These are phyloP conservation scores for Neotropicomus parvogracilis DNA, from an alignment of 1,284 basidiomycete species.

Conservation along the genomic window DNA sequence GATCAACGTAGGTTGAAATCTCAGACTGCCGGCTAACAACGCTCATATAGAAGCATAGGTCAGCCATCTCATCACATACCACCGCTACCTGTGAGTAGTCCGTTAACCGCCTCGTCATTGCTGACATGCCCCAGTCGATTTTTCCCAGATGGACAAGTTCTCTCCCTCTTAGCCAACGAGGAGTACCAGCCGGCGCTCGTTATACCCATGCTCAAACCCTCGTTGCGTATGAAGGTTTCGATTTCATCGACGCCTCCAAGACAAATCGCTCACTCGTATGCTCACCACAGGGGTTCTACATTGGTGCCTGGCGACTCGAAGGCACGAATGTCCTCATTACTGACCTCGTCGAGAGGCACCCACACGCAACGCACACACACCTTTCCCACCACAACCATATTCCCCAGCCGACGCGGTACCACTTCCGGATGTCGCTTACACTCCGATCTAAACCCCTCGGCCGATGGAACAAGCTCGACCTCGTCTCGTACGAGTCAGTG, in stretches of 20 bases:
- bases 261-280: conserved; percentile 2
- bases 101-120: background rate
- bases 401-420: conserved; percentile 49
- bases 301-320: conserved; percentile 66
- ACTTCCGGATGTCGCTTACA: conserved; percentile 81
- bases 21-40: background rate
- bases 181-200: conserved; percentile 69
- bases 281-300: conserved; percentile 54
- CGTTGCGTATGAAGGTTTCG: conserved; percentile 74
- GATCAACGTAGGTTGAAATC: conserved; percentile 62
- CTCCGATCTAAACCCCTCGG: conserved; percentile 79
- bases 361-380: conserved; percentile 22
- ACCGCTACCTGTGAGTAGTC: conserved; percentile 69
- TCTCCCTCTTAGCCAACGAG: conserved; percentile 86
- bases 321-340: conserved; percentile 58
- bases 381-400: conserved; percentile 15
- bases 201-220: conserved; percentile 74
- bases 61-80: conserved; percentile 76
- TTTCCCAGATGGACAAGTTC: conserved; percentile 80
- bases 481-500: conserved; percentile 72
- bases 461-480: conserved; percentile 85
- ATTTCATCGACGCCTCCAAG: background rate
- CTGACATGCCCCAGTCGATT: conserved; percentile 61
- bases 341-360: conserved; percentile 57
- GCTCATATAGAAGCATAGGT: conserved; percentile 39